Conservation (phyloP, 1,284 basidiomycete genomes). For the Heliocybe sulcata region DNA sequence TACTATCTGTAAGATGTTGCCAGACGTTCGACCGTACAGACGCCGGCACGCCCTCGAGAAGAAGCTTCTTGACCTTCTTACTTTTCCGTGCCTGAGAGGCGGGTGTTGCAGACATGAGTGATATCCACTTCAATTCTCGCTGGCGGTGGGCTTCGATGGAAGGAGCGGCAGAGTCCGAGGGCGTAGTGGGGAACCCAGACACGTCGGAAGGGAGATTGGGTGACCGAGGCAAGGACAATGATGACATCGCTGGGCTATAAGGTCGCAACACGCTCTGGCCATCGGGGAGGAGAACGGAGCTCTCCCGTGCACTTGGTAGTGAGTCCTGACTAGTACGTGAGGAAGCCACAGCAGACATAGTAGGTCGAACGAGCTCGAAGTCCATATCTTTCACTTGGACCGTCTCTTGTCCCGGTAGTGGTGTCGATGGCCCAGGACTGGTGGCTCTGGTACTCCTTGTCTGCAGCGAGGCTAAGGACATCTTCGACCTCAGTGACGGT, state of each 20-base stretch:
- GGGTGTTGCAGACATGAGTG: constrained; percentile 54
- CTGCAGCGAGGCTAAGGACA: constrained; percentile 54
- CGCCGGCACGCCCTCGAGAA: constrained; percentile 79
- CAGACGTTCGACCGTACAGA: constrained; percentile 83
- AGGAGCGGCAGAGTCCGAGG: not conserved
- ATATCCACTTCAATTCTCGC: constrained; percentile 71
- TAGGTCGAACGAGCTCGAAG: constrained; percentile 68
- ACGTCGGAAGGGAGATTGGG: not conserved
- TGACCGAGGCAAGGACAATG: constrained; percentile 20
- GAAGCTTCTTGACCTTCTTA: constrained; percentile 79
- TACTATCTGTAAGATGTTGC: constrained; percentile 74
- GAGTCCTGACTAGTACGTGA: constrained; percentile 53
- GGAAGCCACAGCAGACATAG: constrained; percentile 33
- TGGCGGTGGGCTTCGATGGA: constrained; percentile 64
- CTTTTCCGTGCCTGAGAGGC: constrained; percentile 66
- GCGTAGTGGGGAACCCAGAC: not conserved
- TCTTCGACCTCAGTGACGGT: constrained; percentile 43
- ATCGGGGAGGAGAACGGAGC: constrained; percentile 21
- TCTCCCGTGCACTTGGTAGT: constrained; percentile 21
- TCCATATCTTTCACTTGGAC: constrained; percentile 75
- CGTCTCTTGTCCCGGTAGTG: constrained; percentile 29
- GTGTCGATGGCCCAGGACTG: constrained; percentile 12
- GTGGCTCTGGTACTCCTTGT: constrained; percentile 26
- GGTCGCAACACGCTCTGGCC: constrained; percentile 28
- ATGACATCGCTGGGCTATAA: constrained; percentile 44